phyloP scores from a whole-genome alignment of 495 filamentous ascomycete genomes.

The Penicillium subrubescens region DNA sequence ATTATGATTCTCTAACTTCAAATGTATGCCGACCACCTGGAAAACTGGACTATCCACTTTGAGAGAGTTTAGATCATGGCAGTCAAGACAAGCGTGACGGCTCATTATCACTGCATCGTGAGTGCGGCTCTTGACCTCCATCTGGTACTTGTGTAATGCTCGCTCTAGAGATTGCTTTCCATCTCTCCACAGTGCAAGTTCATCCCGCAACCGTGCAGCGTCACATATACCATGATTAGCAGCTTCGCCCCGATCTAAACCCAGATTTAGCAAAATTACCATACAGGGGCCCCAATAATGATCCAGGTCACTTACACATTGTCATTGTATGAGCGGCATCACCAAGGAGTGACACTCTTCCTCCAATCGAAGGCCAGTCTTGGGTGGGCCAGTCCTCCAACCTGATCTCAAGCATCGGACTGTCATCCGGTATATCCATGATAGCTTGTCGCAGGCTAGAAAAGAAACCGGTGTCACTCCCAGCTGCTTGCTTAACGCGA shows the following conservation, averaged over 20 bases:
- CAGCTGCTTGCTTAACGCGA: background rate
- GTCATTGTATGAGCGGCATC: background rate
- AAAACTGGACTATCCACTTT: background rate
- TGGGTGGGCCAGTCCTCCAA: background rate
- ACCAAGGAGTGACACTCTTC: background rate
- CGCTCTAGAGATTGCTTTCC: background rate
- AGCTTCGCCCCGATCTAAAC: background rate
- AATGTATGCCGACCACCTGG: background rate
- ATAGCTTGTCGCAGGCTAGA: background rate
- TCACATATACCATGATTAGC: background rate
- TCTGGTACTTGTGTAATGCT: background rate
- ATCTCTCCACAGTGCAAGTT: background rate
- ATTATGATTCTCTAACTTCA: background rate
- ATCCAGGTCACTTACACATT: background rate
- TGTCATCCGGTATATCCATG: background rate
- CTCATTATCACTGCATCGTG: background rate
- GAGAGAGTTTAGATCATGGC: background rate
- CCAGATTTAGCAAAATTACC: background rate
- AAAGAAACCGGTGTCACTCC: background rate
- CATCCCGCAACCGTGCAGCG: background rate
- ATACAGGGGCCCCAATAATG: background rate
- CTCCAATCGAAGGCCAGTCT: background rate
- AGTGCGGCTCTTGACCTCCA: background rate
- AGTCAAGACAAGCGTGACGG: background rate
- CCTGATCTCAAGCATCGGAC: background rate